Evolutionary conservation across 495 filamentous ascomycete genomes (phyloP).

Genomic region (Xylaria cubensis): DNA sequence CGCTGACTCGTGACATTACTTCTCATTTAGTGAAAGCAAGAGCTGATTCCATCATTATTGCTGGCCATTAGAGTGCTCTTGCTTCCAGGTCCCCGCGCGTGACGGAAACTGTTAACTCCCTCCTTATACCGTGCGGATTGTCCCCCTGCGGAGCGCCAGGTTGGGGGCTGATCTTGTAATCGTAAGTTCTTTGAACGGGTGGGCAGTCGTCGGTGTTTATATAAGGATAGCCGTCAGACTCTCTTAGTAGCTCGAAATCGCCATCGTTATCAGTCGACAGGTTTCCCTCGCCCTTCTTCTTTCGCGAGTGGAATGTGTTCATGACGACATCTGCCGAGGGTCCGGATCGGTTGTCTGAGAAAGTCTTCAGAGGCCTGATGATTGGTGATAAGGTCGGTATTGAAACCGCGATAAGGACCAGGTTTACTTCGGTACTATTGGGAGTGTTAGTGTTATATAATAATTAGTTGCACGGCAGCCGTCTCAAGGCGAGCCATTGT

Average conservation of each 20-base stretch:
- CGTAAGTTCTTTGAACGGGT: not conserved
- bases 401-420: slow-evolving; percentile 1
- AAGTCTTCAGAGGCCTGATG: not conserved
- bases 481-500: not conserved
- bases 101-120: not conserved
- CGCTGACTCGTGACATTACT: not conserved
- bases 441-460: not conserved
- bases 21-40: not conserved
- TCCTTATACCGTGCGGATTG: not conserved
- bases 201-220: not conserved
- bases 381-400: slow-evolving; percentile 10
- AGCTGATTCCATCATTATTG: not conserved
- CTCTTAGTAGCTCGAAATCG: not conserved
- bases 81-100: not conserved
- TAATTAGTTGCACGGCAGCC: not conserved
- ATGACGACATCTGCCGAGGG: not conserved
- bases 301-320: slow-evolving; percentile 6
- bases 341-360: not conserved
- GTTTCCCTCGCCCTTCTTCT: not conserved
- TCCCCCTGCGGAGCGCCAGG: not conserved
- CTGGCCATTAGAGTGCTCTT: not conserved
- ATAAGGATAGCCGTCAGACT: not conserved
- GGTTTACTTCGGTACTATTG: not conserved
- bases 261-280: not conserved
- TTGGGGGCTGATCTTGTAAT: not conserved